A percentile compares a stretch with the other conserved stretches of the same genome.
These are phyloP conservation scores for Candida montana DNA, from an alignment of 805 yeast species.

Conservation along the genomic window DNA sequence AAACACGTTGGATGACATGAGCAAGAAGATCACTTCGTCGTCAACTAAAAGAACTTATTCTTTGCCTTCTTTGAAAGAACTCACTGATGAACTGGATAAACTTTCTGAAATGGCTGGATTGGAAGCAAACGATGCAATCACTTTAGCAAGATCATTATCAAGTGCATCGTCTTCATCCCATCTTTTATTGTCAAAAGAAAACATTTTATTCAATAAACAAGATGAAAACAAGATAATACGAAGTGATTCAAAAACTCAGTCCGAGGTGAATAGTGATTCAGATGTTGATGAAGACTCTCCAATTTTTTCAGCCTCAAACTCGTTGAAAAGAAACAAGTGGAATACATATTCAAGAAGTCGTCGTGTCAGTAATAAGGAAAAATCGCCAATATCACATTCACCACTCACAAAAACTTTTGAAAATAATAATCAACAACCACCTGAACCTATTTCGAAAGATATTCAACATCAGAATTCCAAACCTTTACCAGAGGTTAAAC, in stretches of 20 bases:
- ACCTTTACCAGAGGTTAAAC: constrained; percentile 19
- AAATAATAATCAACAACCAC: neutral
- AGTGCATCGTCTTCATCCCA: constrained; percentile 55
- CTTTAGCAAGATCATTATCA: constrained; percentile 75
- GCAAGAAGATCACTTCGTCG: constrained; percentile 9
- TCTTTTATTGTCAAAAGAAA: constrained; percentile 10
- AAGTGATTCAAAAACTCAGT: neutral
- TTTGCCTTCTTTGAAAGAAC: constrained; percentile 63
- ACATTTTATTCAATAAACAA: neutral
- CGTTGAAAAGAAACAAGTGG: constrained; percentile 43
- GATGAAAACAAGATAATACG: neutral
- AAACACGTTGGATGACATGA: constrained; percentile 27
- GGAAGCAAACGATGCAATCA: constrained; percentile 74
- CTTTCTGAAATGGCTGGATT: constrained; percentile 74
- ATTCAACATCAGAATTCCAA: constrained; percentile 8
- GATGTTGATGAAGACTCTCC: constrained; percentile 24
- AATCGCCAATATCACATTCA: constrained; percentile 8
- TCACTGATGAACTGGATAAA: constrained; percentile 70
- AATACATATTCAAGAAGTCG: constrained; percentile 43
- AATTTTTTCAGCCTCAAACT: constrained; percentile 22
- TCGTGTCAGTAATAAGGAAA: constrained; percentile 12
- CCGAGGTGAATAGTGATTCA: too few relatives aligned
- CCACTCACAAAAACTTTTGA: constrained; percentile 12
- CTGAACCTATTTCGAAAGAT: constrained; percentile 1
- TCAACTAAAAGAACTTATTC: constrained; percentile 12